Base-by-base conservation (phyloP, 306 rosid species). In the Vicia villosa region DNA sequence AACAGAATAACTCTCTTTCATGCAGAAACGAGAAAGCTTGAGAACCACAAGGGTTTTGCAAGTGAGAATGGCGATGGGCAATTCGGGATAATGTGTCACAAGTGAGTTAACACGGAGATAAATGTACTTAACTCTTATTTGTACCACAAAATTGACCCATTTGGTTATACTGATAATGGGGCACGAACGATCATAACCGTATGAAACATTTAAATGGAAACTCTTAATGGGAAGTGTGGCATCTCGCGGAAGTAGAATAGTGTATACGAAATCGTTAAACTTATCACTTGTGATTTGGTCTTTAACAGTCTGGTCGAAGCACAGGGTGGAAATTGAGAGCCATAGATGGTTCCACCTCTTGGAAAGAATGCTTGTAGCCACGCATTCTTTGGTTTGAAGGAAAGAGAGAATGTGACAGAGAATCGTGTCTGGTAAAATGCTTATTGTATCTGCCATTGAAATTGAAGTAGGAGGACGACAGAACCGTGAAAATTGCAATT, bases 41-140 rank as follows among this genome's bases (percentile, higher is more conserved):
- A 72, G 55, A 72, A 60, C 40, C 10, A 34, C 68, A 8, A 72
- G 13, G 5, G 68, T 72, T 20, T 3, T 47, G 46, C 40, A 9
- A 5, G 3, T 32, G 41, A 72, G 4, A 45, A 61, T 5, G 1
- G 38, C 24, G 15, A 22, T 3, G 5, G 36, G 37, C n/a, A 10
- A 55, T 24, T 12, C 2, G 5, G 62, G 38, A 0, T 1, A 22
- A 4, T n/a, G n/a, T n/a, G n/a, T n/a, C 2, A 3, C 3, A n/a
- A n/a, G n/a, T 14, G 10, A 7, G 3, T 5, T 0, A 1, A 7
- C 1, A 47, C 2, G 0, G 10, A 56, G 19, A 24, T 24, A 3
- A 13, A 56, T 17, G 0, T 5, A 6, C 37, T 56, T 19, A 14
- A 56, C 10, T 56, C 38, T 24, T 1, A 37, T 6, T 26, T 56